phyloP scores from a whole-genome alignment of 768 basidiomycete genomes.

The Cyclocybe cylindracea region DNA sequence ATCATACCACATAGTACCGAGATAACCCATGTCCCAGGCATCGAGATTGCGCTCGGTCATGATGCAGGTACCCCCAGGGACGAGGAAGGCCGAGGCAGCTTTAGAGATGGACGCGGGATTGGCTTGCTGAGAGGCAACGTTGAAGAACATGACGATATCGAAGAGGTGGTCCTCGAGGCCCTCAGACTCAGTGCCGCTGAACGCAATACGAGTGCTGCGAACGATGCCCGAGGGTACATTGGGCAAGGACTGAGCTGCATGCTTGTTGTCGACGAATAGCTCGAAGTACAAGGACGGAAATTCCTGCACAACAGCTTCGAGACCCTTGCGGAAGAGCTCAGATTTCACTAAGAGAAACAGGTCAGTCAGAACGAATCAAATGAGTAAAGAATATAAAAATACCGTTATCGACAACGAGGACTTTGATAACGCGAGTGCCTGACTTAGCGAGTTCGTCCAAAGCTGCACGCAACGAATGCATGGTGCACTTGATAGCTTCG shows the following conservation, averaged over 20 bases:
- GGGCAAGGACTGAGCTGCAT: conserved; percentile 2
- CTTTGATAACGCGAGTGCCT: conserved; percentile 1
- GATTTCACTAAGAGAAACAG: conserved; percentile 5
- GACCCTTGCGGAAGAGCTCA: conserved; percentile 4
- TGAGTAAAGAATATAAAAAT: neutral
- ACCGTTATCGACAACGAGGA: conserved; percentile 10
- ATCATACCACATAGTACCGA: conserved; percentile 13
- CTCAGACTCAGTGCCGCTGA: neutral
- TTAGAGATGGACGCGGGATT: conserved; percentile 4
- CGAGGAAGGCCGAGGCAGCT: conserved; percentile 2
- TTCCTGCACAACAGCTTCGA: conserved; percentile 4
- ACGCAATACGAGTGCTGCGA: conserved; percentile 3
- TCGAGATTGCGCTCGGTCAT: conserved; percentile 8
- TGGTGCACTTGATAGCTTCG: conserved; percentile 2
- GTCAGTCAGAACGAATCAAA: neutral
- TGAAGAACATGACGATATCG: conserved; percentile 11
- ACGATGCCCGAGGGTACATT: conserved; percentile 6
- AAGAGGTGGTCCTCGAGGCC: conserved; percentile 9
- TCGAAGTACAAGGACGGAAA: conserved; percentile 6
- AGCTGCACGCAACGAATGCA: conserved; percentile 7
- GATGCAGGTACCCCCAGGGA: conserved; percentile 11
- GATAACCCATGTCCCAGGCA: conserved; percentile 6
- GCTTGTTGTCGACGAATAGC: conserved; percentile 12
- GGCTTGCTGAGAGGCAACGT: neutral
- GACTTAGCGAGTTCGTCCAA: neutral